Evolutionary conservation across 1,139 yeast species (phyloP).

Genomic region (Geotrichum siamense): DNA sequence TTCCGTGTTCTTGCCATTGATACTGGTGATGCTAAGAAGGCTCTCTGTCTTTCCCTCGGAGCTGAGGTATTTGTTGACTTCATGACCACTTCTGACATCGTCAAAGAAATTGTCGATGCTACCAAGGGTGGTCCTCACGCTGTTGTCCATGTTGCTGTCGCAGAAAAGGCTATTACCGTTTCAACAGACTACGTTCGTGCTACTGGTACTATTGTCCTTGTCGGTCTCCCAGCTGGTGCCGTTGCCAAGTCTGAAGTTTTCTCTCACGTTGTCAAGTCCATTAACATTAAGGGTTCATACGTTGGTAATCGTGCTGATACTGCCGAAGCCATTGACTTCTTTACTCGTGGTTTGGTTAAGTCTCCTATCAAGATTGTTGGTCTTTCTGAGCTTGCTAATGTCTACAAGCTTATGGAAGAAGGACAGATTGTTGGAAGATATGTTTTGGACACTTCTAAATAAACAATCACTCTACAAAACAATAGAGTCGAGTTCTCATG

Average conservation of each 20-base stretch:
- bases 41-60: slow-evolving; percentile 50
- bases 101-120: slow-evolving; percentile 44
- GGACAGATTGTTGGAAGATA: slow-evolving; percentile 70
- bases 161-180: slow-evolving; percentile 61
- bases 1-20: slow-evolving; percentile 68
- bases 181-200: slow-evolving; percentile 65
- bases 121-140: slow-evolving; percentile 77
- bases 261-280: slow-evolving; percentile 55
- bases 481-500: too few relatives aligned
- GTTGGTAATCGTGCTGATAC: slow-evolving; percentile 78
- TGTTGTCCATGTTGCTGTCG: slow-evolving; percentile 70
- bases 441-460: slow-evolving; percentile 50
- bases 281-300: slow-evolving; percentile 63
- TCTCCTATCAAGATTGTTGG: slow-evolving; percentile 64
- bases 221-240: slow-evolving; percentile 73
- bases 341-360: slow-evolving; percentile 57
- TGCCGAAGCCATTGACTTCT: slow-evolving; percentile 69
- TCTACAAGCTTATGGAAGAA: slow-evolving; percentile 59
- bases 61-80: slow-evolving; percentile 68
- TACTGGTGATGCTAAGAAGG: slow-evolving; percentile 60
- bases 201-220: slow-evolving; percentile 69
- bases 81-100: slow-evolving; percentile 42
- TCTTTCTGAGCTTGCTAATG: slow-evolving; percentile 50
- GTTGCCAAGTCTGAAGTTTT: slow-evolving; percentile 55
- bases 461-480: too few relatives aligned